Percentiles rank a stretch among this genome's conserved stretches.
phyloP scores from a whole-genome alignment of 768 basidiomycete species.

The Amanita pseudoporphyria region DNA sequence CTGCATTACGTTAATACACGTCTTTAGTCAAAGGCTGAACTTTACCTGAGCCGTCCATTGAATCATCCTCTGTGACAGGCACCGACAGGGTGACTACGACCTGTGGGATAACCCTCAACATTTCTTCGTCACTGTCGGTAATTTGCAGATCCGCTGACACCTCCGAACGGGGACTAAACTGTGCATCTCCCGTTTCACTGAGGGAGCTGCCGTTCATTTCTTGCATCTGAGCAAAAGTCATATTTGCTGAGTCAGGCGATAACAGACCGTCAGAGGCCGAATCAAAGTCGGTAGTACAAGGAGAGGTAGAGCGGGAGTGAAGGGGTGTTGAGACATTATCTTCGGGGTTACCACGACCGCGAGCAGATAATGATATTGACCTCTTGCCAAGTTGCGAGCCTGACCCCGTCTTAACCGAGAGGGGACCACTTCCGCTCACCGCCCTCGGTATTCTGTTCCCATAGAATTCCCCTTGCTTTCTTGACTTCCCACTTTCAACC shows the following conservation, averaged over 20 bases:
- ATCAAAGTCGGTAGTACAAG: constrained; percentile 3
- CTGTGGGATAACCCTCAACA: background rate
- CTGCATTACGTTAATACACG: background rate
- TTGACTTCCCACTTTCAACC: constrained; percentile 34
- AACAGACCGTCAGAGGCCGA: background rate
- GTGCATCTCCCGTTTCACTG: background rate
- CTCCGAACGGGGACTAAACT: background rate
- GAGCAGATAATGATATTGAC: constrained; percentile 2
- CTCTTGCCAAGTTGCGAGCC: background rate
- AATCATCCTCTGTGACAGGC: background rate
- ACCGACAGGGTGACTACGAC: background rate
- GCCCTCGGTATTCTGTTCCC: constrained; percentile 58
- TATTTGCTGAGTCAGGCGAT: background rate
- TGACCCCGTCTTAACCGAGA: constrained; percentile 13
- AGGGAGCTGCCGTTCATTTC: background rate
- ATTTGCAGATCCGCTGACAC: background rate
- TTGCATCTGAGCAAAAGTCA: background rate
- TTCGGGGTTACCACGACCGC: background rate
- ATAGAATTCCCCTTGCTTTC: constrained; percentile 58
- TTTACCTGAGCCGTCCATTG: background rate
- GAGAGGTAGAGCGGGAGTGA: constrained; percentile 3
- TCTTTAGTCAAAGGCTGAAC: background rate
- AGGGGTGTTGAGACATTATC: background rate
- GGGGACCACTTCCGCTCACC: constrained; percentile 18
- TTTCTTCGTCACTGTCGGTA: background rate